phyloP scores from a whole-genome alignment of 306 rosid genomes.

The Inga oerstediana region DNA sequence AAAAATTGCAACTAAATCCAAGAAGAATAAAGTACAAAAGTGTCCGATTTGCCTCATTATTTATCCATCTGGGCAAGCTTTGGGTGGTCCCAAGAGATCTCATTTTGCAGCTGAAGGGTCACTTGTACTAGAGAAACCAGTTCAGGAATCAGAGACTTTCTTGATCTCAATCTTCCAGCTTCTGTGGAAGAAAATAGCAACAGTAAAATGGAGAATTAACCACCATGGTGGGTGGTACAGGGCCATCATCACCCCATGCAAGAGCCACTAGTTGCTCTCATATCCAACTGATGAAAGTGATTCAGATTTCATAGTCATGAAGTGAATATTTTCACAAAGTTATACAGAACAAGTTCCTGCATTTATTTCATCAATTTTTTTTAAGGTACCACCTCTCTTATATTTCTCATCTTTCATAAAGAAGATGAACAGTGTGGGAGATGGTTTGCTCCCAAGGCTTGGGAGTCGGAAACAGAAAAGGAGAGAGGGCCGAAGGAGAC shows the following conservation, averaged over 20 bases:
- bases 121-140: constrained; percentile 45
- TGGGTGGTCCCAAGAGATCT: constrained; percentile 94
- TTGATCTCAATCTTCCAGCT: constrained; percentile 92
- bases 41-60: constrained; percentile 77
- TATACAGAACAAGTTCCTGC: constrained; percentile 58
- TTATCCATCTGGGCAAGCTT: constrained; percentile 79
- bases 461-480: no score
- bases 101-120: constrained; percentile 43
- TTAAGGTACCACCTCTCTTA: no score
- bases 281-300: constrained; percentile 39
- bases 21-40: constrained; percentile 57
- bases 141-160: constrained; percentile 64
- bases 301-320: constrained; percentile 8
- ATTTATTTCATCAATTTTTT: constrained; percentile 61
- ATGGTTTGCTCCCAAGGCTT: no score
- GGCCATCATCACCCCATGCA: constrained; percentile 31
- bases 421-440: no score
- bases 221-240: no score
- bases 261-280: constrained; percentile 48
- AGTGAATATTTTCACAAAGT: neutral
- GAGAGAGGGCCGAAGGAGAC: no score
- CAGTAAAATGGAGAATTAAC: constrained; percentile 37
- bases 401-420: neutral
- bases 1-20: constrained; percentile 9
- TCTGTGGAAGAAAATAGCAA: constrained; percentile 54